These are phyloP conservation scores for Orbilia javanica DNA, from an alignment of 2,329 filamentous ascomycete species.

Conservation along the genomic window DNA sequence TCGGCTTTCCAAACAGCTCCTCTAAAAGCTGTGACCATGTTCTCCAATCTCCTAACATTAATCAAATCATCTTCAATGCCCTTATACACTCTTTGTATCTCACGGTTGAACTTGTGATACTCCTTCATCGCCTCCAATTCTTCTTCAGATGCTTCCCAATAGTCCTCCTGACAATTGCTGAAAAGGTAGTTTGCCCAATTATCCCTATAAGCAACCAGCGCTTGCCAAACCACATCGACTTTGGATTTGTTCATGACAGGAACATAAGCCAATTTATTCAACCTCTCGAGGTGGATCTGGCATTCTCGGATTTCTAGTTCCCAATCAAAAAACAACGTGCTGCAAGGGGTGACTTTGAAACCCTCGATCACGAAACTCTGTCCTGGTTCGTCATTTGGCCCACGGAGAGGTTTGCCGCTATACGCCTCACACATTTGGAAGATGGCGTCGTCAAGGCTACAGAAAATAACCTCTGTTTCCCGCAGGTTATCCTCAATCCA, in stretches of 20 bases:
- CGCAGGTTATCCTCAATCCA: constrained; percentile 25
- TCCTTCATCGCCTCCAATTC: constrained; percentile 33
- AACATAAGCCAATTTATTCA: constrained; percentile 25
- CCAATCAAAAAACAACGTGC: constrained; percentile 1
- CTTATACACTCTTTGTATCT: constrained; percentile 25
- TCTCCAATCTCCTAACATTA: constrained; percentile 32
- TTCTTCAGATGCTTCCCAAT: constrained; percentile 27
- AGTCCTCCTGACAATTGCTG: constrained; percentile 3
- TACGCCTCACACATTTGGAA: constrained; percentile 50
- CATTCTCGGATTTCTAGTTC: background rate
- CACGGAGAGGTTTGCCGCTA: constrained; percentile 3
- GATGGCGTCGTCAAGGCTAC: constrained; percentile 34
- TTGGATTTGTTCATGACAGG: constrained; percentile 40
- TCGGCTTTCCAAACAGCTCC: constrained; percentile 33
- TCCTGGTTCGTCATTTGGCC: background rate
- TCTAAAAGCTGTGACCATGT: constrained; percentile 21
- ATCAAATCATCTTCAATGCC: constrained; percentile 42
- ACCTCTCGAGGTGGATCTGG: background rate
- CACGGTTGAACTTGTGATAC: constrained; percentile 38
- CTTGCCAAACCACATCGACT: constrained; percentile 31
- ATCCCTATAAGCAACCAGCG: constrained; percentile 23
- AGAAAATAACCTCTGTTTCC: background rate
- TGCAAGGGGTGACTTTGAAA: background rate
- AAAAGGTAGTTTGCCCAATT: constrained; percentile 44
- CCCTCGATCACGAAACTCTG: background rate